Evolutionary conservation across 2,329 filamentous ascomycete species (phyloP), one percentile per base, ranked within the genome.

Genomic region (Talaromyces sp.): DNA sequence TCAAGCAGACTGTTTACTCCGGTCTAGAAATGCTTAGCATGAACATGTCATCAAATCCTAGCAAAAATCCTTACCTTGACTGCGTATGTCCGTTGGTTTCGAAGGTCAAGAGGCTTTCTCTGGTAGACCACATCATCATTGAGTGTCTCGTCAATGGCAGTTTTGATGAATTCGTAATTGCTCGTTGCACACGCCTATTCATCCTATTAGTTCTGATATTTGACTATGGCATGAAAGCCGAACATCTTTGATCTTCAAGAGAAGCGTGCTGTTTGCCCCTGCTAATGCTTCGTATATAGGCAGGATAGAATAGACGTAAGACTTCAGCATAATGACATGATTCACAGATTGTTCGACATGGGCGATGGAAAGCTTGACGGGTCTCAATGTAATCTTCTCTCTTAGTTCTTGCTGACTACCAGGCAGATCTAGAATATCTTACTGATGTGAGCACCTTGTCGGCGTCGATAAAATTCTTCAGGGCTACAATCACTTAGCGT

Each of bases 21-120:
- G 46, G 90, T 85, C 82, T 89, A 63, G 7, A 4, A 36, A 37
- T 9, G 3, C 22, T 54, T 50, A 55, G 41, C 15, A 37, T 21
- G 17, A 19, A n/a, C 11, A 56, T 17, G 10, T 25, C 39, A 9
- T 46, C 6, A n/a, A n/a, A 10, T 31, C 15, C 13, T 22, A 21
- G 8, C 13, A 15, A 36, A 4, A 3, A 17, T 15, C 13, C 41
- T 22, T 53, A 61, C 61, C 33, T 88, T 94, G 33, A 97, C 87
- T 21, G 93, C 93, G 75, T 95, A 97, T 0, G 88, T 89, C 62
- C 93, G 81, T 69, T 97, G 93, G 61, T 97, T 96, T 13, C 92
- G 84, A 58, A 96, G 78, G 61, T 97, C 93, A 4, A 97, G 79
- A 0, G 94, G 88, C 21, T 87, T 84, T 48, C 82, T 89, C 59